Evolutionary conservation across 1,284 basidiomycete genomes (phyloP).

Genomic region (Rhizoctonia solani): DNA sequence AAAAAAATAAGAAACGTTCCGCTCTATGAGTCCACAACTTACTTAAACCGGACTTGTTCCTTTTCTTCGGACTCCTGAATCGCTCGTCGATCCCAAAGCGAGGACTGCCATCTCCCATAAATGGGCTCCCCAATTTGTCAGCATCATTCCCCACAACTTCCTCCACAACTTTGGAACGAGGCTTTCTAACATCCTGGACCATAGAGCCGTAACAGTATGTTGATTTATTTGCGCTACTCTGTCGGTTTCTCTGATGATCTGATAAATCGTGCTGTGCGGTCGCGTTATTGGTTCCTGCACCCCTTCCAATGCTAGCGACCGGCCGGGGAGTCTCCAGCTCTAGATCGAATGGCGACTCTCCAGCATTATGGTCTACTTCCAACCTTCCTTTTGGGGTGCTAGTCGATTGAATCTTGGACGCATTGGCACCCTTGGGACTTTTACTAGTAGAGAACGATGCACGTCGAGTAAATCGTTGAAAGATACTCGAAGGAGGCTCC

Average conservation of each 20-base stretch:
- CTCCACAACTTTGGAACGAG: neutral
- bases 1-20: too few relatives aligned
- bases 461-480: constrained; percentile 17
- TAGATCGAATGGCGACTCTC: constrained; percentile 13
- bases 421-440: constrained; percentile 3
- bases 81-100: constrained; percentile 31
- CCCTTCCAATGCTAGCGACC: neutral
- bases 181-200: neutral
- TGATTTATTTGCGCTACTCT: neutral
- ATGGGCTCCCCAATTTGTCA: constrained; percentile 18
- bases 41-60: constrained; percentile 22
- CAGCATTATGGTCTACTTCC: constrained; percentile 10
- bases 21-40: too few relatives aligned
- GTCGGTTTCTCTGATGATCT: neutral
- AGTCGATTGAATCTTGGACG: neutral
- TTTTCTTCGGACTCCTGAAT: constrained; percentile 19
- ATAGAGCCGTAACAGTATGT: neutral
- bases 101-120: constrained; percentile 33
- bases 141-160: neutral
- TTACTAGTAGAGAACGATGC: constrained; percentile 23
- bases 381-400: neutral
- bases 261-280: neutral
- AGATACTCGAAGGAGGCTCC: constrained; percentile 6
- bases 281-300: neutral
- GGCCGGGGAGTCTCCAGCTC: neutral